Base-by-base conservation (phyloP, 306 rosid species). In the Biancaea sappan region DNA sequence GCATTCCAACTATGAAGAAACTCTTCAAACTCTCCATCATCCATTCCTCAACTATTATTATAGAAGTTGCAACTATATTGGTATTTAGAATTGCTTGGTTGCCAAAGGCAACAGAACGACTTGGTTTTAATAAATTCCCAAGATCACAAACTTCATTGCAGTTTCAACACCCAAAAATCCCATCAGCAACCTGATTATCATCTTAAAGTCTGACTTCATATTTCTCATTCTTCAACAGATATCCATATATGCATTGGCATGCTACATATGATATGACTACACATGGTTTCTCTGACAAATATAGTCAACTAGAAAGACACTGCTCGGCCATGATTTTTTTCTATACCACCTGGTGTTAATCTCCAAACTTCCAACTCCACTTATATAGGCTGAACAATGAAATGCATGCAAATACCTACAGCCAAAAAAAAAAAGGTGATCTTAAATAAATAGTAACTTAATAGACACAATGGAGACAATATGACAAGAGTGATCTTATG, bases 11-110 rank as follows among this genome's bases (percentile, higher is more conserved):
- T 71, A 4, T 92, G 75, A 75, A 87, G 82, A 19, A 86, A 83
- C 74, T 87, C 58, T 78, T 86, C 99, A 72, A 88, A 74, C 40
- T 95, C 97, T 71, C 74, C 87, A 14, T 92, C 93, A 69, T 95
- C 96, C 99, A 95, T 92, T 67, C 81, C 86, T 69, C 47, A 48
- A 63, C 77, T 74, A 57, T 14, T 37, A 71, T 63, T 59, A 60
- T 44, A 58, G 22, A 69, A 34, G 22, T 31, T 35, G 19, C 63
- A 78, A 76, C 21, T 52, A 48, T 66, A 34, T 50, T 16, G n/a
- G 34, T 59, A 66, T 59, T 41, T 46, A 13, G 69, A 47, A 74
- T 62, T 16, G 46, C 64, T 73, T 11, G 56, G 81, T 74, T 22
- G 69, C 50, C 75, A 26, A 51, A 22, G 68, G 41, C 73, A 24